phyloP scores from a whole-genome alignment of 495 filamentous ascomycete species.

The Tetracladium setigerum region DNA sequence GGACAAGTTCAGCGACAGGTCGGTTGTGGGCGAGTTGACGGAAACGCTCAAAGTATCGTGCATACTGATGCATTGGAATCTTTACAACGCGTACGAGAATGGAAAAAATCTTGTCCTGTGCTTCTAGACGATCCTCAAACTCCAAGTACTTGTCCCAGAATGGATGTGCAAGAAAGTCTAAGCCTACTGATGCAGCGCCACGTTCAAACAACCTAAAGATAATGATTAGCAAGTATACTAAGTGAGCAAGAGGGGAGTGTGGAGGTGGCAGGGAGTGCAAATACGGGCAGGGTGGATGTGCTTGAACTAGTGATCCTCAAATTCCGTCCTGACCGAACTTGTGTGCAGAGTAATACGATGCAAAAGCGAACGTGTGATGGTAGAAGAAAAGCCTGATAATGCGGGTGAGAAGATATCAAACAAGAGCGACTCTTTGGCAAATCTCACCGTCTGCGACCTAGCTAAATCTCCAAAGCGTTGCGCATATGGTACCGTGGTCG shows the following conservation, averaged over 20 bases:
- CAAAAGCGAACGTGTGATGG: conserved; percentile 27
- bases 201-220: conserved; percentile 81
- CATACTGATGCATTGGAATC: conserved; percentile 96
- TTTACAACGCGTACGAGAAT: conserved; percentile 81
- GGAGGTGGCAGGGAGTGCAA: conserved; percentile 42
- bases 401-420: conserved; percentile 46
- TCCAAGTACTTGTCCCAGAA: conserved; percentile 99
- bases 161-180: conserved; percentile 89
- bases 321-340: conserved; percentile 40
- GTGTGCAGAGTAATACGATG: conserved; percentile 30
- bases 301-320: conserved; percentile 40
- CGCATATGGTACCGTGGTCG: conserved; percentile 15
- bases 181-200: conserved; percentile 73
- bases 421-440: conserved; percentile 21
- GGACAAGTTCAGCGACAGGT: conserved; percentile 65
- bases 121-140: conserved; percentile 85
- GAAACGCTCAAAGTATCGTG: conserved; percentile 89
- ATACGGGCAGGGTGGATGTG: conserved; percentile 48
- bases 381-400: conserved; percentile 46
- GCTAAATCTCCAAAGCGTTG: conserved; percentile 12
- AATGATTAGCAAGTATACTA: conserved; percentile 42
- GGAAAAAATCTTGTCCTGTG: conserved; percentile 76
- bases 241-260: conserved; percentile 24
- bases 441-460: conserved; percentile 27
- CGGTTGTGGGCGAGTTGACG: conserved; percentile 67